A percentile compares a stretch with the other conserved stretches of the same genome.
Evolutionary conservation across 495 filamentous ascomycete genomes (phyloP).

Genomic region (Aspergillus funiculosus): DNA sequence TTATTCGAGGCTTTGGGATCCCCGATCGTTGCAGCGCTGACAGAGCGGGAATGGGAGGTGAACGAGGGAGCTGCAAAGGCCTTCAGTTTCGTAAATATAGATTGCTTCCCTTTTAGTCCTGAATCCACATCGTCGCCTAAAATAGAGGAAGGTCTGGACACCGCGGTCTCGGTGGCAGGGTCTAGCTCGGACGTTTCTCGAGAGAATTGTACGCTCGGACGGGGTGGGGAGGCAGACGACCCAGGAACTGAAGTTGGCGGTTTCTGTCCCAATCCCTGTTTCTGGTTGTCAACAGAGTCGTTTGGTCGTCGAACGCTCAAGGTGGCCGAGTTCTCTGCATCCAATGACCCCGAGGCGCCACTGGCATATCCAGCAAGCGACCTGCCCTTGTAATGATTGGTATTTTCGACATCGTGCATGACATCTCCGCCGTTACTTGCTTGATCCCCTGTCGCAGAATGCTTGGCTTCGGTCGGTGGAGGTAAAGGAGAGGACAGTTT

Average conservation of each 20-base stretch:
- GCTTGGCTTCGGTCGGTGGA: constrained; percentile 30
- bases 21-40: constrained; percentile 36
- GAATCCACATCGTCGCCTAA: constrained; percentile 50
- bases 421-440: constrained; percentile 14
- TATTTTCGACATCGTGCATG: constrained; percentile 1
- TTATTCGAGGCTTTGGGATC: constrained; percentile 25
- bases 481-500: constrained; percentile 32
- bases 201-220: constrained; percentile 62
- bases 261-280: constrained; percentile 21
- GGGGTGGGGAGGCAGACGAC: constrained; percentile 40
- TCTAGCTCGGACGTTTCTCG: constrained; percentile 43
- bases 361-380: constrained; percentile 9
- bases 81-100: constrained; percentile 64
- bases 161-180: constrained; percentile 33
- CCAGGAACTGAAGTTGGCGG: constrained; percentile 29
- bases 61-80: constrained; percentile 45
- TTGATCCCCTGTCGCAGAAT: constrained; percentile 13
- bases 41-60: constrained; percentile 39
- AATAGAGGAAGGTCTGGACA: constrained; percentile 52
- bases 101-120: constrained; percentile 50
- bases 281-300: constrained; percentile 22
- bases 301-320: constrained; percentile 27
- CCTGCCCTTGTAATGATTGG: constrained; percentile 21
- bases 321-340: constrained; percentile 22
- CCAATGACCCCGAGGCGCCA: constrained; percentile 17